Evolutionary conservation across 2,329 filamentous ascomycete species (phyloP).

Genomic region (Ascochyta fabae): DNA sequence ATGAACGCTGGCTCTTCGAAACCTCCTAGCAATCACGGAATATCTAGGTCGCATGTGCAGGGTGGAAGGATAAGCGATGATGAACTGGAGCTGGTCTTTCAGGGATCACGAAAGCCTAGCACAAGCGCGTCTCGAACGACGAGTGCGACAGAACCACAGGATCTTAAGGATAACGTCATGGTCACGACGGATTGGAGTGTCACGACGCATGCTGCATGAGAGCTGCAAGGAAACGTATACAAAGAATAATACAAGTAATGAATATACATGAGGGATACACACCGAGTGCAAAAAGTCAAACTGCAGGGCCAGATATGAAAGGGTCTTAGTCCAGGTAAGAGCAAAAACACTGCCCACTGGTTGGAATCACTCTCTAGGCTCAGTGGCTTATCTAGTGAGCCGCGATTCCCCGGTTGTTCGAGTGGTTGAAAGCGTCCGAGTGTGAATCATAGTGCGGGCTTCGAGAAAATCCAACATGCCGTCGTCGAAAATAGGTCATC

Average conservation of each 20-base stretch:
- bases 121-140: background rate
- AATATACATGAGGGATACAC: background rate
- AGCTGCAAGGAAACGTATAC: background rate
- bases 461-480: too few species aligned
- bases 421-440: too few species aligned
- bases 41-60: slow-evolving; percentile 14
- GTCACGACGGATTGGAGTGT: slow-evolving; percentile 22
- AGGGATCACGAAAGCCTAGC: slow-evolving; percentile 20
- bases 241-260: background rate
- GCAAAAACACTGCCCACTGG: too few species aligned
- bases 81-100: slow-evolving; percentile 26
- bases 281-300: too few species aligned
- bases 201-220: slow-evolving; percentile 17
- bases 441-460: too few species aligned
- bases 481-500: too few species aligned
- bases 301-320: too few species aligned
- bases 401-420: too few species aligned
- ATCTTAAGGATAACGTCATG: slow-evolving; percentile 24
- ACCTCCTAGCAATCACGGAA: background rate
- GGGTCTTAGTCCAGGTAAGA: too few species aligned
- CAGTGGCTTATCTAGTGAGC: too few species aligned
- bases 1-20: slow-evolving; percentile 9
- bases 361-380: too few species aligned
- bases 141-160: slow-evolving; percentile 12
- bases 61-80: slow-evolving; percentile 21